Conservation (phyloP, 1,139 yeast genomes). For the Geotrichum cucujoidarum region DNA sequence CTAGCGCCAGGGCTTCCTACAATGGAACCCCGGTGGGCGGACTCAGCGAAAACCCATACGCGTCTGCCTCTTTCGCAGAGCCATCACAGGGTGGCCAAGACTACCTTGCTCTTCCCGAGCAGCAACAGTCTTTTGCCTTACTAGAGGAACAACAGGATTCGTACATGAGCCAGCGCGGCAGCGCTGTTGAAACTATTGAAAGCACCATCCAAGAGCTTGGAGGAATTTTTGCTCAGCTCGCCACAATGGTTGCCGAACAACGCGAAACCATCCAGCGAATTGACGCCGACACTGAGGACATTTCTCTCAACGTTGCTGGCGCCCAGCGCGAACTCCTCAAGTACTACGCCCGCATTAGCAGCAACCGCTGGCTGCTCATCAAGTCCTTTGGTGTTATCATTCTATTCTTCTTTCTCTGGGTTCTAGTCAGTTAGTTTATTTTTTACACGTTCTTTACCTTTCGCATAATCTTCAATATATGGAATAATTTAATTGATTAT, state of each 20-base stretch:
- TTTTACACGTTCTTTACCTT: not conserved
- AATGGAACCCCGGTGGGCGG: slow-evolving; percentile 1
- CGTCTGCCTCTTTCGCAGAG: slow-evolving; percentile 24
- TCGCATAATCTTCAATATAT: not conserved
- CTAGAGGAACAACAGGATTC: slow-evolving; percentile 63
- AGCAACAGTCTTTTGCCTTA: slow-evolving; percentile 62
- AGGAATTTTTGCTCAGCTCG: slow-evolving; percentile 85
- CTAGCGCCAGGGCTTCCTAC: not conserved
- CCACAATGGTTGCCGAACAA: slow-evolving; percentile 97
- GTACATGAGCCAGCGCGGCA: slow-evolving; percentile 76
- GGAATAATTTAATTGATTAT: no score
- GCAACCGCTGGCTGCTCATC: slow-evolving; percentile 87
- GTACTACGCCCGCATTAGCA: slow-evolving; percentile 81
- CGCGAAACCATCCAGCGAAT: slow-evolving; percentile 94
- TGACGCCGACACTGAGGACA: slow-evolving; percentile 92
- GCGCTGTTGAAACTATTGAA: slow-evolving; percentile 94
- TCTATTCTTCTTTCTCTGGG: slow-evolving; percentile 33
- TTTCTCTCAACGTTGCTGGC: slow-evolving; percentile 79
- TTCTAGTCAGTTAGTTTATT: slow-evolving; percentile 27
- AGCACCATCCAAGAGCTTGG: slow-evolving; percentile 96
- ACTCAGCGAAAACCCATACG: slow-evolving; percentile 36
- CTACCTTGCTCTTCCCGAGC: slow-evolving; percentile 58
- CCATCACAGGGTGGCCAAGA: slow-evolving; percentile 21
- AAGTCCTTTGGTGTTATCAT: slow-evolving; percentile 86
- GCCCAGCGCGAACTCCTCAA: slow-evolving; percentile 92